Percentiles rank a stretch among this genome's conserved stretches.
These are phyloP conservation scores for Letharia columbiana DNA, from an alignment of 495 filamentous ascomycete species.

Conservation along the genomic window DNA sequence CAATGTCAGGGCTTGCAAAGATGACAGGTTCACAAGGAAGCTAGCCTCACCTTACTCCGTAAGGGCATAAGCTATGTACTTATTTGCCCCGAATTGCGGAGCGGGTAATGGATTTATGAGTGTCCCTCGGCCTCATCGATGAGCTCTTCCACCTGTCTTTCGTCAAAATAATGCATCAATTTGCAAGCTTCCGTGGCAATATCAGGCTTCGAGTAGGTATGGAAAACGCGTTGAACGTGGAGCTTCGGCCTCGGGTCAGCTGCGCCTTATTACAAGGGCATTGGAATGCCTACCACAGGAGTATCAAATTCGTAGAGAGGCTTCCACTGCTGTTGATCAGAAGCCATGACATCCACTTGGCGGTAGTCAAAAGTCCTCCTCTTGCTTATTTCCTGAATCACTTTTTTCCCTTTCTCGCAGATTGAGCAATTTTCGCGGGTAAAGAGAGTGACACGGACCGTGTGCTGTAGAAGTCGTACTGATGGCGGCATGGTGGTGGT, in stretches of 20 bases:
- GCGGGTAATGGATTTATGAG: constrained; percentile 19
- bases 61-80: not conserved
- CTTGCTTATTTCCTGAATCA: constrained; percentile 62
- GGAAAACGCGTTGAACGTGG: constrained; percentile 48
- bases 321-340: constrained; percentile 59
- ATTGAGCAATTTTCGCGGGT: constrained; percentile 71
- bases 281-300: constrained; percentile 54
- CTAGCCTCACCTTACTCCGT: constrained; percentile 10
- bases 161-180: constrained; percentile 75
- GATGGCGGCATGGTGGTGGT: constrained; percentile 15
- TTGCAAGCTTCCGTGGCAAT: constrained; percentile 54
- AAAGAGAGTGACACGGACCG: constrained; percentile 70
- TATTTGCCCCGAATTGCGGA: not conserved
- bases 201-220: constrained; percentile 33
- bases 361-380: constrained; percentile 60
- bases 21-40: constrained; percentile 29
- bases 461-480: constrained; percentile 40
- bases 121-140: constrained; percentile 56
- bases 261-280: not conserved
- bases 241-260: constrained; percentile 39
- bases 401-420: constrained; percentile 65
- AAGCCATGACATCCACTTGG: constrained; percentile 71
- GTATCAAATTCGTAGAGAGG: constrained; percentile 84
- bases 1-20: constrained; percentile 24
- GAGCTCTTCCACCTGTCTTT: constrained; percentile 56